Evolutionary conservation across 2,329 filamentous ascomycete genomes (phyloP).

Genomic region (Tolypocladium capitatum): DNA sequence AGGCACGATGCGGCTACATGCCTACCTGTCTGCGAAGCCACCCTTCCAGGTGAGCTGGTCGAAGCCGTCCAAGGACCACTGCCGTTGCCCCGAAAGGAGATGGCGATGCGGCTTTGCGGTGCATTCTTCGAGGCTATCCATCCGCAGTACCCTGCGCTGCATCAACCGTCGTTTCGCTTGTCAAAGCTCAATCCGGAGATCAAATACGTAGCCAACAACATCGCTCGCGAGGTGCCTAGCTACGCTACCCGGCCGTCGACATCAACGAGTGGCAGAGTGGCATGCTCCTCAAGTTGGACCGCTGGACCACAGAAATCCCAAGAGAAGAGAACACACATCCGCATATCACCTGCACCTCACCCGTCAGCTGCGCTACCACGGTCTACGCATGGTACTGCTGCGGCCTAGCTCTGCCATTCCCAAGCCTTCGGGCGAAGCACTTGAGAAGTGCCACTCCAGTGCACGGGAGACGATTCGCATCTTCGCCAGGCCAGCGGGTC

Average conservation of each 20-base stretch:
- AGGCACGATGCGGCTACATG: not conserved
- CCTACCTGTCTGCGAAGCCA: not conserved
- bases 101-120: conserved; percentile 26
- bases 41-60: conserved; percentile 11
- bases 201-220: conserved; percentile 42
- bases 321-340: conserved; percentile 3
- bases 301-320: conserved; percentile 26
- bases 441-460: conserved; percentile 29
- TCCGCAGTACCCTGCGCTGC: conserved; percentile 34
- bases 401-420: conserved; percentile 39
- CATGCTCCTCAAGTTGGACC: conserved; percentile 24
- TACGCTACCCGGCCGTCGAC: conserved; percentile 36
- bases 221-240: conserved; percentile 29
- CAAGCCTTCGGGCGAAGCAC: conserved; percentile 25
- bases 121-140: conserved; percentile 37
- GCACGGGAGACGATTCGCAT: conserved; percentile 26
- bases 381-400: conserved; percentile 33
- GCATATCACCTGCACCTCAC: conserved; percentile 14
- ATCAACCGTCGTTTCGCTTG: conserved; percentile 30
- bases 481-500: conserved; percentile 19
- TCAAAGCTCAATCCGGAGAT: conserved; percentile 40
- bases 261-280: conserved; percentile 31
- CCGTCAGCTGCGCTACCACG: conserved; percentile 33
- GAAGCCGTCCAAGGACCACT: conserved; percentile 19
- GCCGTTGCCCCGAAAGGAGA: conserved; percentile 16